phyloP scores from a whole-genome alignment of 148 eudicot species.

The Persicaria tinctoria region DNA sequence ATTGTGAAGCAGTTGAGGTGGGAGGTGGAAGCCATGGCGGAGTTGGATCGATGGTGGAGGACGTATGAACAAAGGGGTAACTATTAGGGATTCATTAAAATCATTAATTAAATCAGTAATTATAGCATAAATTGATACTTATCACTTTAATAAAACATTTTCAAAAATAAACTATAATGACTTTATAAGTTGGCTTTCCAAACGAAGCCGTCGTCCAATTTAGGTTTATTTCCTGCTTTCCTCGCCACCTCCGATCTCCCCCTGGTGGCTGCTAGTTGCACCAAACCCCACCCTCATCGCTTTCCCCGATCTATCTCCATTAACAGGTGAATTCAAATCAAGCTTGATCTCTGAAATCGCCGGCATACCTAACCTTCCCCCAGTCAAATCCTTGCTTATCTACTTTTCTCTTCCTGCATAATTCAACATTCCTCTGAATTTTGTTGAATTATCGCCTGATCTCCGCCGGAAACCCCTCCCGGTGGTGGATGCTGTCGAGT shows the following conservation, averaged over 20 bases:
- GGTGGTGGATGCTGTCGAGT: background rate
- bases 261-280: slow-evolving; percentile 32
- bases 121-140: too few relatives aligned
- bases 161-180: too few relatives aligned
- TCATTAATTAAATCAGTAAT: too few relatives aligned
- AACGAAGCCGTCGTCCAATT: background rate
- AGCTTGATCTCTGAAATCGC: background rate
- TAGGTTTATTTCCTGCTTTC: slow-evolving; percentile 16
- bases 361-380: background rate
- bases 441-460: background rate
- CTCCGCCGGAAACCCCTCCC: background rate
- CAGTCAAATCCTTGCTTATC: background rate
- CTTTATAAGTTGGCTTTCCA: too few relatives aligned
- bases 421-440: background rate
- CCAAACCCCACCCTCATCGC: slow-evolving; percentile 22
- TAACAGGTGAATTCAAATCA: background rate
- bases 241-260: slow-evolving; percentile 19
- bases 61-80: too few relatives aligned
- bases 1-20: too few relatives aligned
- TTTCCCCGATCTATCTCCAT: slow-evolving; percentile 1
- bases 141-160: too few relatives aligned
- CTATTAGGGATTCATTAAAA: too few relatives aligned
- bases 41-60: too few relatives aligned
- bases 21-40: too few relatives aligned
- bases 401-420: background rate